phyloP scores from a whole-genome alignment of 106 monocot genomes.

The Dendrobium huoshanense region DNA sequence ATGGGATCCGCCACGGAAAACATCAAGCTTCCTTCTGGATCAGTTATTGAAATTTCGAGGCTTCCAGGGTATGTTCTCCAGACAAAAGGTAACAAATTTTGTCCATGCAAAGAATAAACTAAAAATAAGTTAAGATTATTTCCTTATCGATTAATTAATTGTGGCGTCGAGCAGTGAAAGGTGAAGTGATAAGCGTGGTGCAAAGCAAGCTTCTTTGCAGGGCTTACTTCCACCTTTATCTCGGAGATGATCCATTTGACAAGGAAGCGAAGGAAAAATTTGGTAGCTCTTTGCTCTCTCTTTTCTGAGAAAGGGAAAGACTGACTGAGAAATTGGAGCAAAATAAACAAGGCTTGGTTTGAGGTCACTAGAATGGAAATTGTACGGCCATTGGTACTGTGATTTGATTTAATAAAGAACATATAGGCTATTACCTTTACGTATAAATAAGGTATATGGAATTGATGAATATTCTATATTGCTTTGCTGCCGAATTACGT shows the following conservation, averaged over 20 bases:
- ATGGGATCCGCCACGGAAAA: slow-evolving; percentile 42
- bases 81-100: slow-evolving; percentile 31
- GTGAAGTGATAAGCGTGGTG: slow-evolving; percentile 38
- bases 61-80: slow-evolving; percentile 53
- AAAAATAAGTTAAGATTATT: no score
- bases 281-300: slow-evolving; percentile 30
- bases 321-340: neutral
- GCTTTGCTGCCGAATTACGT: no score
- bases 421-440: no score
- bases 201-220: slow-evolving; percentile 57
- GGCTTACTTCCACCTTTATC: slow-evolving; percentile 54
- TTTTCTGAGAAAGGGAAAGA: slow-evolving; percentile 10
- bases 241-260: slow-evolving; percentile 61
- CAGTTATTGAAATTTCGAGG: slow-evolving; percentile 49
- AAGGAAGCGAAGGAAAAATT: slow-evolving; percentile 52
- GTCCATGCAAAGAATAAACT: neutral
- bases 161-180: slow-evolving; percentile 40
- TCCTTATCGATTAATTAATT: neutral
- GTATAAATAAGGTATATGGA: no score
- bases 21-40: slow-evolving; percentile 40
- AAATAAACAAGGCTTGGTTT: no score
- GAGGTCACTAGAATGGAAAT: no score
- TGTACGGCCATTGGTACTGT: no score
- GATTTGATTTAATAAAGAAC: no score
- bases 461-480: no score